Percentiles rank a stretch among this genome's conserved stretches.
Conservation (phyloP, 1,284 basidiomycete species). For the Rhodotorula sp. region DNA sequence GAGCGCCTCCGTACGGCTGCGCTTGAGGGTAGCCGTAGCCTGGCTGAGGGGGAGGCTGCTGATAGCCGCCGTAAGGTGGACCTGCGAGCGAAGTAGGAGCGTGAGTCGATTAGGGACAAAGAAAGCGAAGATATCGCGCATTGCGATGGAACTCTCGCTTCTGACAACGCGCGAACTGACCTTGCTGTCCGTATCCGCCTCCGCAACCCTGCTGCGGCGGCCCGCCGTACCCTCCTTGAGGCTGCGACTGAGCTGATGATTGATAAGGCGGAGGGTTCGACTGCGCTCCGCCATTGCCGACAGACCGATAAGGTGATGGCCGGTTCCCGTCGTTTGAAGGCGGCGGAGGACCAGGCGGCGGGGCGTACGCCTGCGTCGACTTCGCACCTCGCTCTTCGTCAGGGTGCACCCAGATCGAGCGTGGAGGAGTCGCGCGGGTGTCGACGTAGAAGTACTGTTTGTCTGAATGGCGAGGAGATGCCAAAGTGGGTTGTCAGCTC, state of each 20-base stretch:
- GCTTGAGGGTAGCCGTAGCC: too few relatives aligned
- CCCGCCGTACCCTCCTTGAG: neutral
- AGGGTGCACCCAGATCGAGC: constrained; percentile 20
- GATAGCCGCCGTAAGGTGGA: too few relatives aligned
- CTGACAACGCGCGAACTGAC: neutral
- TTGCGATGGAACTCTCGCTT: too few relatives aligned
- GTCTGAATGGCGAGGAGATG: neutral
- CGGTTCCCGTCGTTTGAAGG: neutral
- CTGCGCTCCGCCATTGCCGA: neutral
- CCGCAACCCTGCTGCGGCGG: constrained; percentile 2
- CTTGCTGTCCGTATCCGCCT: constrained; percentile 1
- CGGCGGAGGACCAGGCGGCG: constrained; percentile 24
- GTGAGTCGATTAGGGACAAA: too few relatives aligned
- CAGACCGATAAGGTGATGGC: neutral
- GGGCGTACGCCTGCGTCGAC: constrained; percentile 8
- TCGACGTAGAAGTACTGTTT: constrained; percentile 17
- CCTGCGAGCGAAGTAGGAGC: too few relatives aligned
- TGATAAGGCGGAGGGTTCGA: neutral
- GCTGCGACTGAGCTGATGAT: too few relatives aligned
- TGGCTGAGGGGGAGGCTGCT: neutral
- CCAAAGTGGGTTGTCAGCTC: neutral
- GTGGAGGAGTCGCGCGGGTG: constrained; percentile 12
- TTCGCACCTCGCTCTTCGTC: constrained; percentile 12
- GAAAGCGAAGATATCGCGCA: too few relatives aligned
- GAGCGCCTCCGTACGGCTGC: neutral